Percentiles rank a stretch among this genome's conserved stretches.
Evolutionary conservation across 2,329 filamentous ascomycete genomes (phyloP).

Genomic region (Neopestalotiopsis rosae): DNA sequence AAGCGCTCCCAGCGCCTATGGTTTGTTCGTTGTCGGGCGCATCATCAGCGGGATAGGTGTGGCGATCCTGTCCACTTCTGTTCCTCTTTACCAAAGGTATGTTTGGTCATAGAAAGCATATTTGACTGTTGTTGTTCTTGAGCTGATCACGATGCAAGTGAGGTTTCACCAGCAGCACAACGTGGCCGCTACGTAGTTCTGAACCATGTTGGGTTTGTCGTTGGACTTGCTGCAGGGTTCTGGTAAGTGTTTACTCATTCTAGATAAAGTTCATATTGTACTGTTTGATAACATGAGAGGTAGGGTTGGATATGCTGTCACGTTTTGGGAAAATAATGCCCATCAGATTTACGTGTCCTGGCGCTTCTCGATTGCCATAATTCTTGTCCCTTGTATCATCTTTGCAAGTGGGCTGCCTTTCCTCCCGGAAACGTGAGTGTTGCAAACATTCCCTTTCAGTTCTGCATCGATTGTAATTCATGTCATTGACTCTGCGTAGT

Average conservation of each 20-base stretch:
- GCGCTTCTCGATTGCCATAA: constrained; percentile 57
- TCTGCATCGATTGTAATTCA: too few relatives aligned
- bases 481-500: constrained; percentile 32
- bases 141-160: constrained; percentile 41
- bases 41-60: constrained; percentile 58
- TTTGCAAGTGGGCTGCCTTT: constrained; percentile 58
- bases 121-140: neutral
- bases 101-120: constrained; percentile 3
- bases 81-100: constrained; percentile 63
- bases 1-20: constrained; percentile 44
- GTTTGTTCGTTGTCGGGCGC: constrained; percentile 56
- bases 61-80: constrained; percentile 59
- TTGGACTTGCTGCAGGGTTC: constrained; percentile 58
- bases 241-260: constrained; percentile 46
- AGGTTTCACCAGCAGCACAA: constrained; percentile 58
- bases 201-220: constrained; percentile 64
- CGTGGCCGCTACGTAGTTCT: constrained; percentile 62
- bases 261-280: neutral
- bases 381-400: constrained; percentile 55
- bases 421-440: constrained; percentile 57
- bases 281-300: constrained; percentile 10
- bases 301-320: constrained; percentile 62
- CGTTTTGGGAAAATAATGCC: constrained; percentile 52
- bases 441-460: neutral
- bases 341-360: constrained; percentile 54